Base-by-base conservation (phyloP, 2,329 filamentous ascomycete genomes). In the Cryphonectria carpinicola region DNA sequence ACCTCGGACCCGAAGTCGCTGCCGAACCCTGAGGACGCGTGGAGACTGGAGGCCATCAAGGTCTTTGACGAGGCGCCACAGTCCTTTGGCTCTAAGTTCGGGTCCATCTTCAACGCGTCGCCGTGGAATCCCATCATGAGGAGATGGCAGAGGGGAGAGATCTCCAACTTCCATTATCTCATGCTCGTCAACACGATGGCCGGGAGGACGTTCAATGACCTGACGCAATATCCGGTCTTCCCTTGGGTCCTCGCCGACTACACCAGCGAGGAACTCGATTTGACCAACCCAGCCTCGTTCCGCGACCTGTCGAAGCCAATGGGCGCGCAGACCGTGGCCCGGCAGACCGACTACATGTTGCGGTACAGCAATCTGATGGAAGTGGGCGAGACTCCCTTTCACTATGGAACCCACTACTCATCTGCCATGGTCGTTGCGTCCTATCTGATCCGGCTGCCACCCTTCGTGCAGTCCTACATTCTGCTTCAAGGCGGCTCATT, bases 141-240 rank as follows among this genome's bases (percentile, higher is more conserved):
- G 74, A 92, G 91, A 79, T 99, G 96, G 96, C 88, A 96, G 71
- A 92, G 91, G 78, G 96, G 97, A 17, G 96, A 99, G 77, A 94
- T 98, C 65, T 98, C 95, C 19, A 99, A 99, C 80, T 99, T 99
- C 77, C 94, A 98, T 80, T 99, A 99, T 78, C 87, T 99, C 49
- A 99, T 99, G 95, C 90, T 98, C 72, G 90, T 99, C 77, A 99
- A 99, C 78, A 98, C 96, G 0, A 93, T 99, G 88, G 97, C 97
- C 39, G 96, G 96, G 2, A 87, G 96, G 67, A 98, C 96, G 0
- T 99, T 99, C 83, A 99, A 99, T 78, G 96, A 99, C 78, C 85
- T 99, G 25, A 99, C 96, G 0, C 97, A 99, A 77, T 99, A 99
- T 77, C 96, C 96, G 0, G 95, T 99, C 25, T 99, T 99, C 74